Evolutionary conservation across 164 flowering plant genomes (phyloP).

Genomic region (Sextonia rubra): DNA sequence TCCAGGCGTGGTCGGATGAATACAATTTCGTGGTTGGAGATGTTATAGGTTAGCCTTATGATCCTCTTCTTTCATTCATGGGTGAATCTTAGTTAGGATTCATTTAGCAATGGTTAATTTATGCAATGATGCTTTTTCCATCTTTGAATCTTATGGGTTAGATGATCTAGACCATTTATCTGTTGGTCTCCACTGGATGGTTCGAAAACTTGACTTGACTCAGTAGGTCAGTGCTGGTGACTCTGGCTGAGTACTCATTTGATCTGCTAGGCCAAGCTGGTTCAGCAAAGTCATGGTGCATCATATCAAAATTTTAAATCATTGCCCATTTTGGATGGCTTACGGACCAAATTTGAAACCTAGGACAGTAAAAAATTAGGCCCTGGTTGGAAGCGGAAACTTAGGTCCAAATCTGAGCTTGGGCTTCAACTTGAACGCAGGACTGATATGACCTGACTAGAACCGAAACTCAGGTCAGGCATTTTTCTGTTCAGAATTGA

Average conservation of each 20-base stretch:
- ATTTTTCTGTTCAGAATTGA: too few relatives aligned
- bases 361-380: too few relatives aligned
- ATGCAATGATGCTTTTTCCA: neutral
- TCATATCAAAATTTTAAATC: too few relatives aligned
- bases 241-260: neutral
- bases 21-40: slow-evolving; percentile 46
- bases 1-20: slow-evolving; percentile 28
- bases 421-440: too few relatives aligned
- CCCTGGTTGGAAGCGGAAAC: too few relatives aligned
- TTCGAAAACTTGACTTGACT: neutral
- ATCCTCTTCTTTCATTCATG: neutral
- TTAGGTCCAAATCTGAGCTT: too few relatives aligned
- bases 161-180: neutral
- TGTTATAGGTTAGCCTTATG: slow-evolving; percentile 33
- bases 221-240: neutral
- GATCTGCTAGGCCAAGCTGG: neutral
- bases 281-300: too few relatives aligned
- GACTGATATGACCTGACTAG: too few relatives aligned
- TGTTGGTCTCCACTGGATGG: neutral
- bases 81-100: neutral
- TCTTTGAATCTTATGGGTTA: neutral
- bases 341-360: too few relatives aligned
- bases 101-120: neutral
- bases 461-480: too few relatives aligned
- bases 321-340: too few relatives aligned